phyloP scores from a whole-genome alignment of 1,139 yeast species.

The Saccharomyces hybrid region DNA sequence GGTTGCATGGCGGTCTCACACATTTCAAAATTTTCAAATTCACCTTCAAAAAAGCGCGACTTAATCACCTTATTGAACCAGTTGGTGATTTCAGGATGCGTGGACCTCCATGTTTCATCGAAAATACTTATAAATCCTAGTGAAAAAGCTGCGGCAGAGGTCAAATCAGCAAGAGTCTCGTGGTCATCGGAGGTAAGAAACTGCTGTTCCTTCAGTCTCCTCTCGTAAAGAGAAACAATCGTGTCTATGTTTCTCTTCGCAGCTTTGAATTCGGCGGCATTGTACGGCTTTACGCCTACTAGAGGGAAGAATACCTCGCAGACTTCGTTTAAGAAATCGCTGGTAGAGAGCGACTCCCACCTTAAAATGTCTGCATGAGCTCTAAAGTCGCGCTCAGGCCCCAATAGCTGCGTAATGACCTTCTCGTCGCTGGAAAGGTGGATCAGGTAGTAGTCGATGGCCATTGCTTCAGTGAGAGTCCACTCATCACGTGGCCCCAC shows the following conservation, averaged over 20 bases:
- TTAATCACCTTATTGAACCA: slow-evolving; percentile 68
- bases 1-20: slow-evolving; percentile 44
- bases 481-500: slow-evolving; percentile 61
- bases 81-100: slow-evolving; percentile 65
- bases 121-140: slow-evolving; percentile 38
- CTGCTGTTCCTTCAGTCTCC: slow-evolving; percentile 60
- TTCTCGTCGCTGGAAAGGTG: slow-evolving; percentile 17
- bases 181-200: slow-evolving; percentile 78
- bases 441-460: slow-evolving; percentile 42
- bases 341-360: slow-evolving; percentile 68
- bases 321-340: slow-evolving; percentile 48
- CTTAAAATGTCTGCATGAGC: slow-evolving; percentile 61
- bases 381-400: slow-evolving; percentile 36
- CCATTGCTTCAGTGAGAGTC: slow-evolving; percentile 66
- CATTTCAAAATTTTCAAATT: slow-evolving; percentile 42
- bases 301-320: slow-evolving; percentile 35
- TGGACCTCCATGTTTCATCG: slow-evolving; percentile 65
- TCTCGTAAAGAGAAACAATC: slow-evolving; percentile 43
- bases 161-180: slow-evolving; percentile 71
- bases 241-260: slow-evolving; percentile 36
- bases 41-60: slow-evolving; percentile 44
- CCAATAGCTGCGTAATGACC: slow-evolving; percentile 36
- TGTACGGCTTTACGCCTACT: slow-evolving; percentile 48
- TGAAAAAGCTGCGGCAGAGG: slow-evolving; percentile 47
- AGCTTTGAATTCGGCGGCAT: slow-evolving; percentile 64